These are phyloP conservation scores for Backusella mclennaniae DNA, from an alignment of 192 early-diverging fungal genomes.

Conservation along the genomic window DNA sequence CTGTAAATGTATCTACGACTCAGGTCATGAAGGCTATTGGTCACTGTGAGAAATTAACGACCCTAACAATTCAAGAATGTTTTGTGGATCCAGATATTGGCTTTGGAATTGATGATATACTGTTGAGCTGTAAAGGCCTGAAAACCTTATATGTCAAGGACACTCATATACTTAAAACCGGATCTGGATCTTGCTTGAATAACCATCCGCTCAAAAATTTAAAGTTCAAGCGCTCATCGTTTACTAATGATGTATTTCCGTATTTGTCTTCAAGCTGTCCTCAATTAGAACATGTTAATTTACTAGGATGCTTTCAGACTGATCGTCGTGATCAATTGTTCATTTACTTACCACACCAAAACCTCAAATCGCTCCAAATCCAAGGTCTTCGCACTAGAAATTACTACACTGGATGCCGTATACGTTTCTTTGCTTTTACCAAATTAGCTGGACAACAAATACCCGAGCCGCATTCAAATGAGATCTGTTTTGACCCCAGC, in stretches of 20 bases:
- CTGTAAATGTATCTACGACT: background rate
- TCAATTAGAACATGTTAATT: background rate
- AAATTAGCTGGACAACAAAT: background rate
- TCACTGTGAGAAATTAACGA: background rate
- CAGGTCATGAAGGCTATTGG: conserved; percentile 1
- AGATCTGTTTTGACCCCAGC: background rate
- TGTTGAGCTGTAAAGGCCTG: background rate
- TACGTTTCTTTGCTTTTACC: background rate
- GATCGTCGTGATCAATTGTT: conserved; percentile 9
- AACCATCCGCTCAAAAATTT: conserved; percentile 3
- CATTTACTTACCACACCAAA: background rate
- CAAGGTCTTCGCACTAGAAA: conserved; percentile 9
- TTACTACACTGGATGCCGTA: conserved; percentile 9
- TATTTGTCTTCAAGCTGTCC: background rate
- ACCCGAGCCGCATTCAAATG: background rate
- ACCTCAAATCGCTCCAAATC: background rate
- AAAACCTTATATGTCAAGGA: conserved; percentile 9
- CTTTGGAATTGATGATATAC: background rate
- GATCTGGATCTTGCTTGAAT: background rate
- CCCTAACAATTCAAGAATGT: conserved; percentile 8
- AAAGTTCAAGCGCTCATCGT: conserved; percentile 3
- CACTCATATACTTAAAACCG: background rate
- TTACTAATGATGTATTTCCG: background rate
- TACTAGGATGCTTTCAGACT: conserved; percentile 2
- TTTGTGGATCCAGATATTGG: background rate